These are phyloP conservation scores for Thymus mandschuricus DNA, from an alignment of 257 asterid genomes.

Conservation along the genomic window DNA sequence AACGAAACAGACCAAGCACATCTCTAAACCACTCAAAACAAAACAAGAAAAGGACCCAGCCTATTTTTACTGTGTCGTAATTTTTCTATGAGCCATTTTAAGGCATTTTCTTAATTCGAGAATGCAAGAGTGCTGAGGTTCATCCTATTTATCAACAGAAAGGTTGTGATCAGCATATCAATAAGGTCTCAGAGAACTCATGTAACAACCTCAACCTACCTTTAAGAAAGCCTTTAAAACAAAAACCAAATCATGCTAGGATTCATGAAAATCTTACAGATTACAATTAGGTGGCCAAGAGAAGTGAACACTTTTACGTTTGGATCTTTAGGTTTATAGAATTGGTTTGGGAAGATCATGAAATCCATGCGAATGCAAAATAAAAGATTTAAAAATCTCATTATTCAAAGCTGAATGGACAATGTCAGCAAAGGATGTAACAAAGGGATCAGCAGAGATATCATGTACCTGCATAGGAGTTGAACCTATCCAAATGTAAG, in stretches of 20 bases:
- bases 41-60: not conserved
- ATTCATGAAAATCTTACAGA: constrained; percentile 4
- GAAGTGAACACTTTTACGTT: not conserved
- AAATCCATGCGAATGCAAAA: constrained; percentile 9
- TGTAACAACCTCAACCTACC: constrained; percentile 2
- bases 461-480: constrained; percentile 77
- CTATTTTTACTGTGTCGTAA: constrained; percentile 5
- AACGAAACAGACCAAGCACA: not conserved
- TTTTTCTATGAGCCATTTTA: constrained; percentile 15
- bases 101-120: constrained; percentile 8
- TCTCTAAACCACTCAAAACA: not conserved
- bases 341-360: not conserved
- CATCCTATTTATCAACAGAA: not conserved
- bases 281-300: constrained; percentile 14
- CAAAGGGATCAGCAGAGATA: constrained; percentile 29
- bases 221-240: not conserved
- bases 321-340: constrained; percentile 8
- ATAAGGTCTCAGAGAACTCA: not conserved
- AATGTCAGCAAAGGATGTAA: constrained; percentile 16
- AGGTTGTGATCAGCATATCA: not conserved
- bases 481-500: constrained; percentile 75
- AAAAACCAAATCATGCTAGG: constrained; percentile 6
- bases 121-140: not conserved
- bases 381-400: constrained; percentile 7
- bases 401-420: constrained; percentile 12